Conservation (phyloP, 2,329 filamentous ascomycete species). For the Teratosphaeria pseudoeucalypti region DNA sequence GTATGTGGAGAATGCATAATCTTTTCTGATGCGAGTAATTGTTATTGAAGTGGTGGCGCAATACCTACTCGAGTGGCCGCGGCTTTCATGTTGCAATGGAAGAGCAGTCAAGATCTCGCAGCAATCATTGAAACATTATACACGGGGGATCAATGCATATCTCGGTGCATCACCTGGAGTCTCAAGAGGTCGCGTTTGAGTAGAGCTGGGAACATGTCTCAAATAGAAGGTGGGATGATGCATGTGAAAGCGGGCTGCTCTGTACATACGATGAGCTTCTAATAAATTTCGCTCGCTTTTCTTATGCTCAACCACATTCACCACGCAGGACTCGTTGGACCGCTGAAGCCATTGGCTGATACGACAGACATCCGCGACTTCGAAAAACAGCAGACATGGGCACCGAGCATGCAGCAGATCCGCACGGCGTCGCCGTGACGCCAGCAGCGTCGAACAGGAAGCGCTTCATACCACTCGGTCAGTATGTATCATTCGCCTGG, state of each 20-base stretch:
- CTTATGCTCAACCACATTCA: background rate
- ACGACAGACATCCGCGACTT: background rate
- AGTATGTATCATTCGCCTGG: background rate
- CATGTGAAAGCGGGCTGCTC: background rate
- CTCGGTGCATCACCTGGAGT: no score
- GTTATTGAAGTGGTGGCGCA: background rate
- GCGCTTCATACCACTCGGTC: conserved; percentile 19
- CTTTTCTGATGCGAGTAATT: background rate
- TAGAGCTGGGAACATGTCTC: no score
- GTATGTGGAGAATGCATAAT: background rate
- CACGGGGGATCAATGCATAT: background rate
- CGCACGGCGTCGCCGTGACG: background rate
- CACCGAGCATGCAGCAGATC: conserved; percentile 1
- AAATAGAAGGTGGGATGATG: background rate
- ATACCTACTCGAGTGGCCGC: background rate
- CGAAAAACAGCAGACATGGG: background rate
- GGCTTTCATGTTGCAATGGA: background rate
- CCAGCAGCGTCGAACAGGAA: conserved; percentile 9
- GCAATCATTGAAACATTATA: background rate
- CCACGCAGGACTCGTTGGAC: background rate
- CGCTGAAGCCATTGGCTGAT: background rate
- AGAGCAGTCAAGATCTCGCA: background rate
- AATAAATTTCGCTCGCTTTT: background rate
- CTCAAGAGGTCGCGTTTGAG: background rate
- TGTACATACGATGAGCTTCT: background rate